Evolutionary conservation across 2,329 filamentous ascomycete genomes (phyloP).

Genomic region (Dendryphion nanum): DNA sequence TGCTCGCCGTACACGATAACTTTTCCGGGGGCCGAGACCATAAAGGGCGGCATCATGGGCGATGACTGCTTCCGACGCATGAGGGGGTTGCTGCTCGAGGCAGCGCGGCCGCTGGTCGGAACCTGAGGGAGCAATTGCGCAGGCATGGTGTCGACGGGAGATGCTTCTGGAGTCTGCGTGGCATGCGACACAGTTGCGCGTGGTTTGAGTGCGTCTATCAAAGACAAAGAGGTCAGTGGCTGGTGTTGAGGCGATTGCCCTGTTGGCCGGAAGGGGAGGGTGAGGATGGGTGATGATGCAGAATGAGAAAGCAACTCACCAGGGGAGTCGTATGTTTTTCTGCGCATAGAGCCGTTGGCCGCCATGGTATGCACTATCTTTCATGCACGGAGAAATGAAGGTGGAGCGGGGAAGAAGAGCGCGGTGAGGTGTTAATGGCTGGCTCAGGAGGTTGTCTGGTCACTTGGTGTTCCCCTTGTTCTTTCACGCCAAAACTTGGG

Average conservation of each 20-base stretch:
- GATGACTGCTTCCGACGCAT: slow-evolving; percentile 43
- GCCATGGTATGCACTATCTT: slow-evolving; percentile 14
- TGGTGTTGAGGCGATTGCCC: too few relatives aligned
- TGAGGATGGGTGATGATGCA: slow-evolving; percentile 1
- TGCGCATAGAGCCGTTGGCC: slow-evolving; percentile 24
- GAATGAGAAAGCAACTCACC: slow-evolving; percentile 22
- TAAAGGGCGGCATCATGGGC: slow-evolving; percentile 80
- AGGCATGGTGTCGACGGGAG: slow-evolving; percentile 28
- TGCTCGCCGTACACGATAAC: slow-evolving; percentile 98
- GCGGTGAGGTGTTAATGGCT: too few relatives aligned
- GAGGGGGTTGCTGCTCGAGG: slow-evolving; percentile 7
- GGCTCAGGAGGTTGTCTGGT: background rate
- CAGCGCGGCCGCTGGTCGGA: slow-evolving; percentile 11
- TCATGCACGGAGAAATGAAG: background rate
- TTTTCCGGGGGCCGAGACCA: slow-evolving; percentile 97
- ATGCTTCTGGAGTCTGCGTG: slow-evolving; percentile 26
- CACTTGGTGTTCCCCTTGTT: slow-evolving; percentile 4
- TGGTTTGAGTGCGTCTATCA: slow-evolving; percentile 21
- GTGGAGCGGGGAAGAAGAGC: too few relatives aligned
- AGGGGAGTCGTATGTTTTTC: slow-evolving; percentile 18
- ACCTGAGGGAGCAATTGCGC: slow-evolving; percentile 23
- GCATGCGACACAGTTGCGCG: slow-evolving; percentile 17
- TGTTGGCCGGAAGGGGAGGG: slow-evolving; percentile 4
- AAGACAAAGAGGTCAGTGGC: slow-evolving; percentile 7
- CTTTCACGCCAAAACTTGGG: slow-evolving; percentile 3